Conservation (phyloP, 257 asterid species). For the Cinchona pubescens region DNA sequence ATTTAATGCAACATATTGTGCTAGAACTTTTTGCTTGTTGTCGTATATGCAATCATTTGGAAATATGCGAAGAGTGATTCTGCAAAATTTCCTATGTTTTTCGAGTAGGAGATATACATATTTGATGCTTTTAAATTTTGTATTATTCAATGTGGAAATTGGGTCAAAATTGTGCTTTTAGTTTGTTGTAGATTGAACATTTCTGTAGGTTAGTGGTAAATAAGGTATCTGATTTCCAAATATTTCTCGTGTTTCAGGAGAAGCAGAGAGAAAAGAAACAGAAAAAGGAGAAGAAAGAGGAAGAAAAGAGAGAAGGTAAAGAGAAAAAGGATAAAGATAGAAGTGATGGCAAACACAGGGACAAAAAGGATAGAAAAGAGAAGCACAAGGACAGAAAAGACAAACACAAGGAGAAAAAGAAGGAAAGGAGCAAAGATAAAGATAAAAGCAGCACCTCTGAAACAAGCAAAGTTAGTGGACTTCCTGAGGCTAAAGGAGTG, state of each 20-base stretch:
- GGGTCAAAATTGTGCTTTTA: neutral
- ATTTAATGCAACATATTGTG: neutral
- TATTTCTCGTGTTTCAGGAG: conserved; percentile 42
- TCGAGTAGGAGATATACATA: too few relatives aligned
- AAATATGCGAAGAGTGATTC: neutral
- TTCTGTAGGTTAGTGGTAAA: too few relatives aligned
- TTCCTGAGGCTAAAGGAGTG: conserved; percentile 34
- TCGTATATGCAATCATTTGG: neutral
- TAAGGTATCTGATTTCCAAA: neutral
- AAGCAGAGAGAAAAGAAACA: conserved; percentile 60
- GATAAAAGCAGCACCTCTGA: conserved; percentile 61
- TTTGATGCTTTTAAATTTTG: neutral
- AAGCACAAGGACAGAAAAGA: conserved; percentile 63
- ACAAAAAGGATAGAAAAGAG: conserved; percentile 61
- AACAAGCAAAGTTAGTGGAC: conserved; percentile 45
- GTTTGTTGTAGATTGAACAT: too few relatives aligned
- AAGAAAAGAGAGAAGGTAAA: conserved; percentile 59
- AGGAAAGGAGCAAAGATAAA: conserved; percentile 45
- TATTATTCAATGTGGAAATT: neutral
- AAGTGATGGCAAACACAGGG: conserved; percentile 53
- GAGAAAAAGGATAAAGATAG: conserved; percentile 57
- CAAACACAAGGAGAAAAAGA: conserved; percentile 49
- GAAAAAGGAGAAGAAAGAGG: conserved; percentile 67
- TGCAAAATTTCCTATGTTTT: neutral
- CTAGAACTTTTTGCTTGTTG: neutral